Percentiles rank a stretch among this genome's conserved stretches.
Conservation (phyloP, 345 rosid genomes). For the Punica granatum region DNA sequence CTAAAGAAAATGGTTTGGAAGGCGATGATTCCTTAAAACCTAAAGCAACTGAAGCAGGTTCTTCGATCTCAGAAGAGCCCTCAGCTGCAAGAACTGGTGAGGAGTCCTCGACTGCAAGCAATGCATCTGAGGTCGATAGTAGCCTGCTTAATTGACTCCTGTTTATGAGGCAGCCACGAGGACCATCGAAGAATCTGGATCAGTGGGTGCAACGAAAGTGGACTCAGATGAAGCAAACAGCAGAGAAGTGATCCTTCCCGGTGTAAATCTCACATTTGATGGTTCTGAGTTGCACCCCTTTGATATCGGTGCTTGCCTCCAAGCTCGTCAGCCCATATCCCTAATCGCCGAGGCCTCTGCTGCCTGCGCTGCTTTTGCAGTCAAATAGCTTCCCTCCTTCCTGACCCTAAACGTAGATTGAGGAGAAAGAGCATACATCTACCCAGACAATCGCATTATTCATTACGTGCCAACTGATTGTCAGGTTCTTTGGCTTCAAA, state of each 20-base stretch:
- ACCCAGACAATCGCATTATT: neutral
- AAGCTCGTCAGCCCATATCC: slow-evolving; percentile 92
- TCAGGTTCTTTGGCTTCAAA: neutral
- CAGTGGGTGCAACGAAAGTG: slow-evolving; percentile 28
- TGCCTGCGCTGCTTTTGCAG: slow-evolving; percentile 51
- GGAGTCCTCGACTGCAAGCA: slow-evolving; percentile 26
- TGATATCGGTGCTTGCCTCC: slow-evolving; percentile 94
- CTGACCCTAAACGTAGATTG: slow-evolving; percentile 11
- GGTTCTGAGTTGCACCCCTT: slow-evolving; percentile 82
- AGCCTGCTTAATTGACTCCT: slow-evolving; percentile 23
- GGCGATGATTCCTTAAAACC: slow-evolving; percentile 25
- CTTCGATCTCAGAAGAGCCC: slow-evolving; percentile 19
- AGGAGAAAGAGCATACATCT: slow-evolving; percentile 4
- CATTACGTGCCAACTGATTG: neutral
- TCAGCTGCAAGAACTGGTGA: slow-evolving; percentile 27
- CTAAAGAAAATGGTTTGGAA: slow-evolving; percentile 20
- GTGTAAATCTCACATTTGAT: slow-evolving; percentile 82
- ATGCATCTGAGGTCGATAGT: slow-evolving; percentile 32
- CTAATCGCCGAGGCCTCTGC: slow-evolving; percentile 88
- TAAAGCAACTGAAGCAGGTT: slow-evolving; percentile 19
- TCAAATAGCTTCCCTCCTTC: slow-evolving; percentile 28
- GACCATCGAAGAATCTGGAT: slow-evolving; percentile 50
- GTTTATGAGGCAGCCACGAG: slow-evolving; percentile 54
- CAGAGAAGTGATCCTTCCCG: slow-evolving; percentile 82
- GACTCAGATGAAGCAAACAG: slow-evolving; percentile 67